These are phyloP conservation scores for Flaveria ramosissima DNA, from an alignment of 129 eudicot genomes.

Conservation along the genomic window DNA sequence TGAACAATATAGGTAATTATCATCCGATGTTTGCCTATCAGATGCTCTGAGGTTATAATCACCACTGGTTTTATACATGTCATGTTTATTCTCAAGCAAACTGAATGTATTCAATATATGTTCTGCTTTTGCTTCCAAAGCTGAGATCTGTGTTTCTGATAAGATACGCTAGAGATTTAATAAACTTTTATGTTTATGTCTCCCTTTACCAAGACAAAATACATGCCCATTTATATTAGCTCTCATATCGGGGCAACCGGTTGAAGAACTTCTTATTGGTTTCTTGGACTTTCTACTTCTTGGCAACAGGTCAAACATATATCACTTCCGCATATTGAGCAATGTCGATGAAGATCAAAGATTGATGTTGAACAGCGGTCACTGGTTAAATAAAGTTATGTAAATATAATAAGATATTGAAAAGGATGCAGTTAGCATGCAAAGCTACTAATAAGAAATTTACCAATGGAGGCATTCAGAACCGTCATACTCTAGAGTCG, in stretches of 20 bases:
- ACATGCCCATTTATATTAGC: not conserved
- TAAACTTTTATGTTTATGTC: not conserved
- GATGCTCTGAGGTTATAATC: not conserved
- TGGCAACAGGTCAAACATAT: conserved; percentile 20
- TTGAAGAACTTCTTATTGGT: not conserved
- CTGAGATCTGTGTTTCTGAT: not conserved
- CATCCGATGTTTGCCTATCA: not conserved
- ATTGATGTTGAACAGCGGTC: conserved; percentile 15
- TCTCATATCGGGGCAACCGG: not conserved
- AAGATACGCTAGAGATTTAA: not conserved
- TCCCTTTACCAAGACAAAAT: not conserved
- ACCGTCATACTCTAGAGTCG: too few species aligned
- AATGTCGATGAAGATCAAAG: conserved; percentile 10
- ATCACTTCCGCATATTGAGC: not conserved
- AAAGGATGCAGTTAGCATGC: not conserved
- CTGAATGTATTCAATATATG: not conserved
- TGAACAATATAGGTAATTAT: conserved; percentile 9
- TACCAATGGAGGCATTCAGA: conserved; percentile 37
- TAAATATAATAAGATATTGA: conserved; percentile 10
- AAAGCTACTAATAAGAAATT: not conserved
- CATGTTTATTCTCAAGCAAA: not conserved
- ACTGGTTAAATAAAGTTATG: not conserved
- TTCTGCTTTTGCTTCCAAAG: conserved; percentile 9
- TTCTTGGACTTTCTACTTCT: not conserved
- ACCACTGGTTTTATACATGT: not conserved